Conservation (phyloP, 169 alveolate species). For the Plasmodium cynomolgi region DNA sequence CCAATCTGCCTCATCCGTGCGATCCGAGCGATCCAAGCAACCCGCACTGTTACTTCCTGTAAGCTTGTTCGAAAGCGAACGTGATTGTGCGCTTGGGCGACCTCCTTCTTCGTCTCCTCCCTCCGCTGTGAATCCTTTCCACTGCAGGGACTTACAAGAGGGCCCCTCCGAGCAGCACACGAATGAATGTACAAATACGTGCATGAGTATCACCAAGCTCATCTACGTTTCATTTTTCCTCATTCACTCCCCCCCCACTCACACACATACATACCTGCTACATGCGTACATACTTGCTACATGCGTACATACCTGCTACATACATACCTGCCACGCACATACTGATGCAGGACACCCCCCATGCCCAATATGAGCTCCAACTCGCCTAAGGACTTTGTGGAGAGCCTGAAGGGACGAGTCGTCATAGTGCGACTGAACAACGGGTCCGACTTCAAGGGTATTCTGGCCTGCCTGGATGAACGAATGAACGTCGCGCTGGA, state of each 20-base stretch:
- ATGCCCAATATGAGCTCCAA: slow-evolving; percentile 27
- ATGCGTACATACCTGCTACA: too few species aligned
- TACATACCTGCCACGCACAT: too few species aligned
- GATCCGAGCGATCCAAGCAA: background rate
- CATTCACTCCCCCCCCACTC: background rate
- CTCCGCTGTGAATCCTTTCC: background rate
- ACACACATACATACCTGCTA: too few species aligned
- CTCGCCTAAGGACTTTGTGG: slow-evolving; percentile 73
- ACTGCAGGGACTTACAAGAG: background rate
- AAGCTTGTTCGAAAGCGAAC: background rate
- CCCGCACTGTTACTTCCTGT: background rate
- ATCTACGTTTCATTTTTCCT: too few species aligned
- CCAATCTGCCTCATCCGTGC: background rate
- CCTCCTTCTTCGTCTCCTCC: background rate
- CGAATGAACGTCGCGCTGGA: slow-evolving; percentile 90
- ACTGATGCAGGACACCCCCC: background rate
- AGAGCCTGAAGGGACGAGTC: slow-evolving; percentile 68
- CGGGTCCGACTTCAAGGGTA: slow-evolving; percentile 83
- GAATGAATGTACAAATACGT: too few species aligned
- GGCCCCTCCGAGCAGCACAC: background rate
- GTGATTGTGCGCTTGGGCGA: background rate
- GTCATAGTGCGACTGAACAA: slow-evolving; percentile 83
- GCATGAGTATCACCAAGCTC: background rate
- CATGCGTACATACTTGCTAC: too few species aligned
- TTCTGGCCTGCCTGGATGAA: slow-evolving; percentile 88